A percentile compares a stretch with the other conserved stretches of the same genome.
These are phyloP conservation scores for Euphorbia peplus DNA, from an alignment of 345 rosid genomes.

Conservation along the genomic window DNA sequence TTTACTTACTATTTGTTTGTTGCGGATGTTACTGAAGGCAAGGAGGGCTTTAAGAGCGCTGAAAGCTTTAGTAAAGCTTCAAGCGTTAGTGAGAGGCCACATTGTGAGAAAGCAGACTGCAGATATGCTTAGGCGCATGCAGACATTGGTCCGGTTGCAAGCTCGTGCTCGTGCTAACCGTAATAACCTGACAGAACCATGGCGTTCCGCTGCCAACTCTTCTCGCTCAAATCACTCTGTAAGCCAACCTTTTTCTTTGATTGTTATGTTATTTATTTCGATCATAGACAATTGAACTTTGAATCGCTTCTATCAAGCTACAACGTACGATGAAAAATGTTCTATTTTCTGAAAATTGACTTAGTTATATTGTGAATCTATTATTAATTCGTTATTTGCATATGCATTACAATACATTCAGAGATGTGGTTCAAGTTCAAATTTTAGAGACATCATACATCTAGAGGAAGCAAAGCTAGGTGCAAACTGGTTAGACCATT, in stretches of 20 bases:
- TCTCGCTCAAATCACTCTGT: constrained; percentile 15
- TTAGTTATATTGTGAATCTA: neutral
- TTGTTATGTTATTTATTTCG: neutral
- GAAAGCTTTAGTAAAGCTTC: constrained; percentile 33
- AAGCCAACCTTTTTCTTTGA: constrained; percentile 11
- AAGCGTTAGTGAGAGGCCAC: constrained; percentile 36
- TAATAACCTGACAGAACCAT: constrained; percentile 12
- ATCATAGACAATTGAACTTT: neutral
- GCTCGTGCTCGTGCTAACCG: constrained; percentile 32
- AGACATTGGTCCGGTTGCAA: constrained; percentile 27
- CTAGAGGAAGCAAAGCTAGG: constrained; percentile 37
- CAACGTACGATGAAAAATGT: neutral
- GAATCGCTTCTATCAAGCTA: no score
- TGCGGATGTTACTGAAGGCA: constrained; percentile 22
- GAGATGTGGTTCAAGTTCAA: constrained; percentile 51
- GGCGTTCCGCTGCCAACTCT: constrained; percentile 17
- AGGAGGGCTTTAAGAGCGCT: constrained; percentile 37
- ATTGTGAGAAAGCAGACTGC: constrained; percentile 36
- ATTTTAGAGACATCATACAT: constrained; percentile 34
- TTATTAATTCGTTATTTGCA: constrained; percentile 2
- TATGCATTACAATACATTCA: constrained; percentile 26
- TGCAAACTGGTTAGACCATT: constrained; percentile 65
- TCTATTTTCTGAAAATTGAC: neutral
- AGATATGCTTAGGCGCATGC: constrained; percentile 38
- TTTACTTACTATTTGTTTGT: neutral